Conservation (phyloP, 2,329 filamentous ascomycete species). For the Cadophora luteo-olivacea region DNA sequence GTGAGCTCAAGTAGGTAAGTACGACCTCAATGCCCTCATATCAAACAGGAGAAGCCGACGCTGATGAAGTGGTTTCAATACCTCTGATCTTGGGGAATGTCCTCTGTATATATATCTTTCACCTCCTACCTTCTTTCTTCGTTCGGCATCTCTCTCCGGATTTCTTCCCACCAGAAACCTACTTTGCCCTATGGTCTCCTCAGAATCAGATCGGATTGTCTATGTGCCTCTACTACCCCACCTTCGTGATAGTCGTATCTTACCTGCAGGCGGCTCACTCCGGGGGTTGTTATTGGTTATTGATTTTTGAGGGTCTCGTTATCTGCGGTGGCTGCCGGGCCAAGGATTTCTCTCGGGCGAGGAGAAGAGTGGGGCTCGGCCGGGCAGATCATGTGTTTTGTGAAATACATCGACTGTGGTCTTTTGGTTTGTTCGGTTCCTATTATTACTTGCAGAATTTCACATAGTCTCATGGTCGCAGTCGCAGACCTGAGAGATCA, state of each 20-base stretch:
- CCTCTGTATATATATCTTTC: background rate
- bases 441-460: background rate
- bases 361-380: background rate
- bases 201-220: background rate
- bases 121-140: conserved; percentile 8
- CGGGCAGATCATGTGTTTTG: conserved; percentile 7
- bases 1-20: background rate
- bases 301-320: conserved; percentile 1
- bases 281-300: background rate
- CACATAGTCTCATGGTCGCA: too few relatives aligned
- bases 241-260: conserved; percentile 17
- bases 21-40: background rate
- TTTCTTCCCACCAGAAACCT: background rate
- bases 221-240: background rate
- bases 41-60: background rate
- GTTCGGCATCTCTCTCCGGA: background rate
- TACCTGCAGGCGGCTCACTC: conserved; percentile 15
- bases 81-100: background rate
- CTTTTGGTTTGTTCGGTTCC: background rate
- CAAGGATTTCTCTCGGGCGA: conserved; percentile 1
- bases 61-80: background rate
- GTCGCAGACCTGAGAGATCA: too few relatives aligned
- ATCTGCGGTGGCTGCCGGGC: conserved; percentile 9
- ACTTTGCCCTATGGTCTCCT: background rate
- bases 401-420: background rate